Percentiles rank a stretch among this genome's conserved stretches.
Evolutionary conservation across 2,329 filamentous ascomycete genomes (phyloP).

Genomic region (Botrytis fragariae): DNA sequence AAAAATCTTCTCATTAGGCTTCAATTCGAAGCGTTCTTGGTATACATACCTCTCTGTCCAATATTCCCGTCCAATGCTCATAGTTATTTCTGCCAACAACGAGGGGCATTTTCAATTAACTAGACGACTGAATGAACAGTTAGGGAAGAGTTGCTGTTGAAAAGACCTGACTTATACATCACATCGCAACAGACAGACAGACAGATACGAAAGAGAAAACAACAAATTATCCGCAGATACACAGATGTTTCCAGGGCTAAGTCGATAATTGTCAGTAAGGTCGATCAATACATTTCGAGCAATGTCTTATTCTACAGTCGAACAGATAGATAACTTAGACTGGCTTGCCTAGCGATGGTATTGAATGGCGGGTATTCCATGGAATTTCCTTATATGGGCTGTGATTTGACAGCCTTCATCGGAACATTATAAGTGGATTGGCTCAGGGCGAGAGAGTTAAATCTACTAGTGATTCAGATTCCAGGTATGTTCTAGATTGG

Average conservation of each 20-base stretch:
- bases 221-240: background rate
- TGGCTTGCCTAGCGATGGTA: background rate
- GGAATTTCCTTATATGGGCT: background rate
- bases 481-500: background rate
- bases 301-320: too few species aligned
- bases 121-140: background rate
- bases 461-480: background rate
- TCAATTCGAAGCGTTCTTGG: background rate
- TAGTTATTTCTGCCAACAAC: background rate
- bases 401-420: background rate
- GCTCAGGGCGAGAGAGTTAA: background rate
- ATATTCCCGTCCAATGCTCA: background rate
- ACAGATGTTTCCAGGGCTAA: background rate
- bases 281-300: background rate
- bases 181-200: background rate
- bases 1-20: background rate
- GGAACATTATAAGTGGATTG: too few species aligned
- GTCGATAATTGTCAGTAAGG: background rate
- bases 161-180: background rate
- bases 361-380: background rate
- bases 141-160: background rate
- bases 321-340: background rate
- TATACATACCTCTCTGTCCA: background rate
- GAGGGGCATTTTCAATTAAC: background rate
- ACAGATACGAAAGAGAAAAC: background rate